Conservation (phyloP, 108 stramenopile genomes). For the Poteriospumella lacustris region DNA sequence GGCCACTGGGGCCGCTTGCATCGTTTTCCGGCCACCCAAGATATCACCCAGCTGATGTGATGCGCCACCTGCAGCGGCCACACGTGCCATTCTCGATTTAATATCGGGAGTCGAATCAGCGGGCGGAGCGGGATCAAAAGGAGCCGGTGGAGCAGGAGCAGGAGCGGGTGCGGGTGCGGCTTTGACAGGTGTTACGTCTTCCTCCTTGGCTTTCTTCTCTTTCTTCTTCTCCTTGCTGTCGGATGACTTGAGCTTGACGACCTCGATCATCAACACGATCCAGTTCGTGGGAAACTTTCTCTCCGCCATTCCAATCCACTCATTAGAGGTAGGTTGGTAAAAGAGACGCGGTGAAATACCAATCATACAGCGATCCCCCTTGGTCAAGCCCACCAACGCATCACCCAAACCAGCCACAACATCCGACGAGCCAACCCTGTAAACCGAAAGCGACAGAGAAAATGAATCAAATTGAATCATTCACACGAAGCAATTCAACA, state of each 20-base stretch:
- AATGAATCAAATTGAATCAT: background rate
- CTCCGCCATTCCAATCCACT: background rate
- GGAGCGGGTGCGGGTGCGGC: background rate
- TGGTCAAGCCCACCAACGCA: background rate
- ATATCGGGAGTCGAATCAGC: background rate
- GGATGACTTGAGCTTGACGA: constrained; percentile 9
- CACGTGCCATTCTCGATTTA: background rate
- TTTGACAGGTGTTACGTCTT: background rate
- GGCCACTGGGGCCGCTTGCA: background rate
- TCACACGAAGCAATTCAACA: background rate
- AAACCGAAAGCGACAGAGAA: no score
- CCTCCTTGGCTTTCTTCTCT: background rate
- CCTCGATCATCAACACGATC: background rate
- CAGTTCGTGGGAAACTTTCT: background rate
- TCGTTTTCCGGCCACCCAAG: background rate
- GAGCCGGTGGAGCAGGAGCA: background rate
- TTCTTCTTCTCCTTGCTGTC: background rate
- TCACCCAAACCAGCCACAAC: background rate
- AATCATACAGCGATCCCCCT: background rate
- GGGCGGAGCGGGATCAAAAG: background rate
- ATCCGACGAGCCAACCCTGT: background rate
- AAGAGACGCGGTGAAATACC: background rate
- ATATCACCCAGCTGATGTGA: background rate
- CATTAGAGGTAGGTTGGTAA: background rate
- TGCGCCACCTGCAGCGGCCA: background rate